Percentiles rank a stretch among this genome's conserved stretches.
phyloP scores from a whole-genome alignment of 768 basidiomycete species.

The Lactifluus volemus region DNA sequence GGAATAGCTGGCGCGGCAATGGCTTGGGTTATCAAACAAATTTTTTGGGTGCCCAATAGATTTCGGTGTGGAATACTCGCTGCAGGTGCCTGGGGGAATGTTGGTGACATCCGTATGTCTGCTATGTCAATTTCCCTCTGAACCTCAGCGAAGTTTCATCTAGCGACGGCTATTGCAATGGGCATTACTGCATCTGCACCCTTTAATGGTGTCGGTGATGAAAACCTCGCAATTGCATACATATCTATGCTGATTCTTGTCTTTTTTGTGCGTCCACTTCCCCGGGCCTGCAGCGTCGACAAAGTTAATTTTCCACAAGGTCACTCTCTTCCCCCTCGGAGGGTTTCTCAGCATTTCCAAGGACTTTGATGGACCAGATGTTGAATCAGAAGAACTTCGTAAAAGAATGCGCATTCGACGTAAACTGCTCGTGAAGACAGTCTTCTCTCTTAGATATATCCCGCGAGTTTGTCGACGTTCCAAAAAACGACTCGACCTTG shows the following conservation, averaged over 20 bases:
- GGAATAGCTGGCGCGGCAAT: slow-evolving; percentile 44
- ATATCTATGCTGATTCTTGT: slow-evolving; percentile 53
- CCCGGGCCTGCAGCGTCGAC: not conserved
- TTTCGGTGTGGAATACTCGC: slow-evolving; percentile 64
- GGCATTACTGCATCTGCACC: slow-evolving; percentile 53
- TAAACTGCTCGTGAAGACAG: slow-evolving; percentile 12
- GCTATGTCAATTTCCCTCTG: not conserved
- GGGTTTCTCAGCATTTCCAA: slow-evolving; percentile 44
- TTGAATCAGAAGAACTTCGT: slow-evolving; percentile 47
- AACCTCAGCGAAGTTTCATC: not conserved
- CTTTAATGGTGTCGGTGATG: slow-evolving; percentile 49
- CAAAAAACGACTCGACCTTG: not conserved
- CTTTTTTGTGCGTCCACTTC: slow-evolving; percentile 39
- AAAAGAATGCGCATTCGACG: slow-evolving; percentile 36
- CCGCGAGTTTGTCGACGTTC: not conserved
- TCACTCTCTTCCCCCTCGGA: slow-evolving; percentile 60
- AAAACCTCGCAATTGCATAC: slow-evolving; percentile 58
- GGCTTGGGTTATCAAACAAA: slow-evolving; percentile 45
- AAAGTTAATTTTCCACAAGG: slow-evolving; percentile 25
- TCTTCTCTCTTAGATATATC: not conserved
- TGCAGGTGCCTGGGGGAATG: slow-evolving; percentile 63
- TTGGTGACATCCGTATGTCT: slow-evolving; percentile 58
- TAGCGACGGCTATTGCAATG: slow-evolving; percentile 59
- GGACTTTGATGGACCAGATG: slow-evolving; percentile 60
- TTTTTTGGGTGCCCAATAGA: slow-evolving; percentile 73